phyloP scores from a whole-genome alignment of 148 eudicot genomes.

The Gaultheria prostrata region DNA sequence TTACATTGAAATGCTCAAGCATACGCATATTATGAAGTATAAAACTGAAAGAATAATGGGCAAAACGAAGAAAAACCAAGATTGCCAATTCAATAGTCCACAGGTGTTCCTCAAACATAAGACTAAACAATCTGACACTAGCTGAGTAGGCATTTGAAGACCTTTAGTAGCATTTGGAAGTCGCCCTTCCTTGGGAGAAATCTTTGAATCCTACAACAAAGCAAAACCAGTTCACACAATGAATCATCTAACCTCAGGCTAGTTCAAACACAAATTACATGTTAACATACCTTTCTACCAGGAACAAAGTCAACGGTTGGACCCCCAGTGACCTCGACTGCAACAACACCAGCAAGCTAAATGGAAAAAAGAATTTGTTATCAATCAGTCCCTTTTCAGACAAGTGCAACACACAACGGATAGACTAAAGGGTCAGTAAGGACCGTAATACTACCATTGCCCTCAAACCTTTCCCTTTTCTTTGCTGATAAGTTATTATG shows the following conservation, averaged over 20 bases:
- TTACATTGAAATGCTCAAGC: not conserved
- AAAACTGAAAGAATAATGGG: not conserved
- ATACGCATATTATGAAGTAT: not conserved
- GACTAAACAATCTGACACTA: slow-evolving; percentile 58
- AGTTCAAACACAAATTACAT: slow-evolving; percentile 7
- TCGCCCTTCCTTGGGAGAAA: slow-evolving; percentile 83
- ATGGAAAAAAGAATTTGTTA: slow-evolving; percentile 12
- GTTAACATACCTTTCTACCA: slow-evolving; percentile 75
- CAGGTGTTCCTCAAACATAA: slow-evolving; percentile 46
- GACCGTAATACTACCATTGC: not conserved
- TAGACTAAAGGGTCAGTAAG: not conserved
- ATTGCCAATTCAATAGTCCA: not conserved
- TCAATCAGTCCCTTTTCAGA: slow-evolving; percentile 11
- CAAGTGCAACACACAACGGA: not conserved
- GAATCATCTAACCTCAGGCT: slow-evolving; percentile 1
- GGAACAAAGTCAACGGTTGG: slow-evolving; percentile 82
- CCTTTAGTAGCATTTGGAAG: slow-evolving; percentile 96
- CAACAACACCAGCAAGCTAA: slow-evolving; percentile 98
- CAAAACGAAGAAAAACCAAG: not conserved
- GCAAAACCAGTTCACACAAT: slow-evolving; percentile 15
- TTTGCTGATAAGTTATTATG: not conserved
- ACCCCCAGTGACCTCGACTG: slow-evolving; percentile 95
- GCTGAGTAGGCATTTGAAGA: slow-evolving; percentile 19
- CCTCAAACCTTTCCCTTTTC: not conserved
- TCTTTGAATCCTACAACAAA: slow-evolving; percentile 65